Base-by-base conservation (phyloP, 176 grass and related monocot genomes). In the Canna indica region DNA sequence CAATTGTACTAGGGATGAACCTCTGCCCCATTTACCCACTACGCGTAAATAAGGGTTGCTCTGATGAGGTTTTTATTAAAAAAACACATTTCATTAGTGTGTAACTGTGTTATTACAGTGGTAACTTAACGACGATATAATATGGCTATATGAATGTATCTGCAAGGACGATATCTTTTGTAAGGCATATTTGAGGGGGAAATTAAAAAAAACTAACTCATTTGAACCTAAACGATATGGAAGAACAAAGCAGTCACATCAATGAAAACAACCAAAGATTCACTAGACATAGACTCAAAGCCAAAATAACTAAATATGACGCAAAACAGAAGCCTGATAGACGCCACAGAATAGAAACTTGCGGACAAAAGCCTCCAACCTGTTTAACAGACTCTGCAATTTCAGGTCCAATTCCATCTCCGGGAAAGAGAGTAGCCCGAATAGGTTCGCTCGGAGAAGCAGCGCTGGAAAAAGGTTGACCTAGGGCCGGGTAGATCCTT, bases 321-420 rank as follows among this genome's bases (percentile, higher is more conserved):
- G 41, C 41, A 44, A 44, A 44, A 54, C 20, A 6, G n/a, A 8
- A 54, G 0, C 50, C 50, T 54, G 50, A 24, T 54, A 54, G n/a
- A 54, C n/a, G 50, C 22, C 15, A 1, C 1, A 36, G 35, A 22
- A 3, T 36, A 28, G 11, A 38, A 36, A 15, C 16, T 65, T 11
- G 22, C 36, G 0, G 22, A 11, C 31, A 22, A 54, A 54, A 54
- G 22, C 50, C 22, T 54, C 25, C 1, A 44, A 73, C 71, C 71
- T 73, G 53, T 35, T 73, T 73, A 28, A 73, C 54, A 41, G 71
- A 42, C 32, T 73, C 71, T 7, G 54, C 71, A 22, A 73, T 73
- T 25, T 73, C 71, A 42, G 71, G 71, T 7, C 71, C 71, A 42
- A 73, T 73, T 28, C 71, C 71, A 44, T 73, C 71, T 16, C 71